These are phyloP conservation scores for Xylaria polymorpha DNA, from an alignment of 2,329 filamentous ascomycete species.

Conservation along the genomic window DNA sequence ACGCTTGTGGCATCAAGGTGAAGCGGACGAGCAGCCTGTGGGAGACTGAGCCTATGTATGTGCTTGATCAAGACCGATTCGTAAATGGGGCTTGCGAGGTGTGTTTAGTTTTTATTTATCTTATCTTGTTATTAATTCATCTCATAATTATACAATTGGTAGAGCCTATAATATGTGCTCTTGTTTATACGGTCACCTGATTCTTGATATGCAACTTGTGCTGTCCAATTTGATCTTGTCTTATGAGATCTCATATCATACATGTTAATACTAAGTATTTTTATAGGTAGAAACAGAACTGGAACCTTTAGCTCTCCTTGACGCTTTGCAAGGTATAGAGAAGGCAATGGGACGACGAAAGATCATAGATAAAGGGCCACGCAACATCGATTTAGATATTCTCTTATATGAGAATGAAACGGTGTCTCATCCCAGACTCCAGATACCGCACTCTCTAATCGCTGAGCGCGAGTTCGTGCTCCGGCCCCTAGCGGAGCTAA, in stretches of 20 bases:
- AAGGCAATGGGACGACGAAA: conserved; percentile 82
- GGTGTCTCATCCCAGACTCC: conserved; percentile 78
- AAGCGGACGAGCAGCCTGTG: conserved; percentile 87
- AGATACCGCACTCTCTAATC: conserved; percentile 85
- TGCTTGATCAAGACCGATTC: conserved; percentile 87
- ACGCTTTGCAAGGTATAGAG: conserved; percentile 87
- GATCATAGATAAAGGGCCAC: conserved; percentile 89
- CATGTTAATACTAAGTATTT: conserved; percentile 16
- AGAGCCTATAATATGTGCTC: not conserved
- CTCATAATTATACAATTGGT: not conserved
- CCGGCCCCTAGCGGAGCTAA: conserved; percentile 81
- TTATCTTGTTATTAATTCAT: not conserved
- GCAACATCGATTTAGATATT: conserved; percentile 95
- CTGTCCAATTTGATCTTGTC: not conserved
- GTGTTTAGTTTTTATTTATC: conserved; percentile 31
- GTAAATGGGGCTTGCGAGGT: conserved; percentile 95
- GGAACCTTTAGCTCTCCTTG: conserved; percentile 78
- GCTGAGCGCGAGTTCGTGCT: conserved; percentile 94
- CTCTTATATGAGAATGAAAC: conserved; percentile 78
- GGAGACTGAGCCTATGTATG: conserved; percentile 98
- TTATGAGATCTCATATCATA: not conserved
- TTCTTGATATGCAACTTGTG: not conserved
- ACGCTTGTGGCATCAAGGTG: conserved; percentile 76
- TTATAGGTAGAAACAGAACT: conserved; percentile 82
- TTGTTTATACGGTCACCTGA: not conserved